These are phyloP conservation scores for Meyerozyma guilliermondii DNA, from an alignment of 1,139 yeast genomes.

Conservation along the genomic window DNA sequence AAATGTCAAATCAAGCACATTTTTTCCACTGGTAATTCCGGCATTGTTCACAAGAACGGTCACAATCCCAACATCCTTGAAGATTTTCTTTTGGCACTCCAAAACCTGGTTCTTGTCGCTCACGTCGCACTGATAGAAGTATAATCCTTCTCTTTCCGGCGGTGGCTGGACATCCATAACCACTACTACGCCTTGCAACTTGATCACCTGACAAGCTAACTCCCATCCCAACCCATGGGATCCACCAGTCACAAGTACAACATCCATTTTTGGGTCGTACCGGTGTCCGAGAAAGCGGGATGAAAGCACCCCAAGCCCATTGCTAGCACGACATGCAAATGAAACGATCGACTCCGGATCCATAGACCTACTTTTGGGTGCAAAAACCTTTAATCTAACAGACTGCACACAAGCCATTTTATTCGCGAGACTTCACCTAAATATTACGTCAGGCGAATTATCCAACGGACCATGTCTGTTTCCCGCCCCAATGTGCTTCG, in stretches of 20 bases:
- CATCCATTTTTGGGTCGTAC: conserved; percentile 47
- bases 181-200: conserved; percentile 45
- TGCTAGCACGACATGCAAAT: conserved; percentile 19
- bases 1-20: conserved; percentile 47
- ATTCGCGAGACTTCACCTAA: too few species aligned
- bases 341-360: conserved; percentile 1
- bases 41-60: conserved; percentile 80
- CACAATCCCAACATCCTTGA: conserved; percentile 50
- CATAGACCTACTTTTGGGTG: background rate
- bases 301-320: conserved; percentile 25
- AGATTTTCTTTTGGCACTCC: conserved; percentile 31
- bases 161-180: conserved; percentile 59
- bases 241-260: conserved; percentile 83
- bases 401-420: too few species aligned
- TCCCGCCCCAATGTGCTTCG: conserved; percentile 59
- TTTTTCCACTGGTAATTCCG: conserved; percentile 60
- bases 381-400: background rate
- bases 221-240: conserved; percentile 68
- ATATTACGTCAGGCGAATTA: background rate
- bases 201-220: conserved; percentile 42
- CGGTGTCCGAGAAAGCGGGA: conserved; percentile 42
- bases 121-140: conserved; percentile 66
- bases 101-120: conserved; percentile 39
- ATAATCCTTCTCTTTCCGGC: conserved; percentile 28
- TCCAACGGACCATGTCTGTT: background rate